phyloP scores from a whole-genome alignment of 352 stramenopile genomes.

The Pythium sp. region DNA sequence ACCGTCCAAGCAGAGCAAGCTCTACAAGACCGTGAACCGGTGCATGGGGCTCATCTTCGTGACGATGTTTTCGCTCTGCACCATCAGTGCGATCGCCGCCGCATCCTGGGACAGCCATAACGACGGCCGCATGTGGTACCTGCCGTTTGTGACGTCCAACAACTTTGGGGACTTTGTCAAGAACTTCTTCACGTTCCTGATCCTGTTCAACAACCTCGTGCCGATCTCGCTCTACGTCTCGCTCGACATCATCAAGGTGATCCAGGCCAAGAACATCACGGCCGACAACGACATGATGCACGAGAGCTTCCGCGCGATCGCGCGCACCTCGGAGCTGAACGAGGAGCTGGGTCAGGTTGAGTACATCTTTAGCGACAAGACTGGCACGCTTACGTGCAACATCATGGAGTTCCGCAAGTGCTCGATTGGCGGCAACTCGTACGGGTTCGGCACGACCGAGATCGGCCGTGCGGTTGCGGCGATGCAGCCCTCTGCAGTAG shows the following conservation, averaged over 20 bases:
- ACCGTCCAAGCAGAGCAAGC: slow-evolving; percentile 70
- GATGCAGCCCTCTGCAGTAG: background rate
- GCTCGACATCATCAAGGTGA: slow-evolving; percentile 92
- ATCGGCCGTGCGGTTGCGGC: slow-evolving; percentile 58
- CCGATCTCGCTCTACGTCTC: slow-evolving; percentile 97
- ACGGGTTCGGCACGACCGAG: slow-evolving; percentile 81
- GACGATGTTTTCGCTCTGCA: slow-evolving; percentile 51
- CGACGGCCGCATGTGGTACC: slow-evolving; percentile 42
- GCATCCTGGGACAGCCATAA: slow-evolving; percentile 41
- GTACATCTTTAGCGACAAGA: slow-evolving; percentile 99
- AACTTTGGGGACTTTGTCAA: slow-evolving; percentile 49
- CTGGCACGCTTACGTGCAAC: slow-evolving; percentile 98
- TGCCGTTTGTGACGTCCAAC: slow-evolving; percentile 28
- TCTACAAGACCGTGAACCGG: slow-evolving; percentile 65
- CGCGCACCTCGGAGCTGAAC: slow-evolving; percentile 89
- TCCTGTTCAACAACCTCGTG: slow-evolving; percentile 96
- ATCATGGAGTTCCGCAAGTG: slow-evolving; percentile 96
- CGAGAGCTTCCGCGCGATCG: slow-evolving; percentile 76
- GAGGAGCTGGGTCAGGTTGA: slow-evolving; percentile 94
- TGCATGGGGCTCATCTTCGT: slow-evolving; percentile 71
- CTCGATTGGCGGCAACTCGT: slow-evolving; percentile 81
- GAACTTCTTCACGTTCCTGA: slow-evolving; percentile 92
- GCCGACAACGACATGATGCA: slow-evolving; percentile 77
- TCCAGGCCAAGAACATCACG: slow-evolving; percentile 73
- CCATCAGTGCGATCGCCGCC: slow-evolving; percentile 61